Percentiles rank a stretch among this genome's conserved stretches.
phyloP scores from a whole-genome alignment of 164 flowering plant genomes.

The Tetrastigma voinierianum region DNA sequence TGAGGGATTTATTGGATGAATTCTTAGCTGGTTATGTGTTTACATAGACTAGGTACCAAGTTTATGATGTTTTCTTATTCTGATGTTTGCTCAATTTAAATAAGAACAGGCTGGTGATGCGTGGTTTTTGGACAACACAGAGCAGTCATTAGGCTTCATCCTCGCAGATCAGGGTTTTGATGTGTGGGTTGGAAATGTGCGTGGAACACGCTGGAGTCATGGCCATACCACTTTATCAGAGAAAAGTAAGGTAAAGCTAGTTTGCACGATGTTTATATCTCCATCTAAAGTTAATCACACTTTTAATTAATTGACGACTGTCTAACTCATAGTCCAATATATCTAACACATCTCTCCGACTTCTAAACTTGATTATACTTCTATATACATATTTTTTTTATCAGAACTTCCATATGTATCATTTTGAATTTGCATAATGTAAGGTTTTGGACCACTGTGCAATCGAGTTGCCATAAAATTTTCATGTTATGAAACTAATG shows the following conservation, averaged over 20 bases:
- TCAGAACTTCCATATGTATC: no score
- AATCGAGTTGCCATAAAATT: no score
- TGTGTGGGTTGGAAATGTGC: conserved; percentile 97
- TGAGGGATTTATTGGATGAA: no score
- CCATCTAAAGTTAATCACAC: no score
- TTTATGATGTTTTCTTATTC: neutral
- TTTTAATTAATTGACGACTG: no score
- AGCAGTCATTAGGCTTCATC: conserved; percentile 85
- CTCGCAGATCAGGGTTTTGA: conserved; percentile 91
- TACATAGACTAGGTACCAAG: neutral
- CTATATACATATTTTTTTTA: no score
- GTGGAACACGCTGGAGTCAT: conserved; percentile 93
- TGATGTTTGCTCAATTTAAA: conserved; percentile 6
- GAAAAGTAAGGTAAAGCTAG: conserved; percentile 57
- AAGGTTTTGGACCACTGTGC: no score
- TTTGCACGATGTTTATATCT: neutral
- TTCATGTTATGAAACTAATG: no score
- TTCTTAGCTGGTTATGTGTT: neutral
- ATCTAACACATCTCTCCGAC: neutral
- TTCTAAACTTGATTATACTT: neutral
- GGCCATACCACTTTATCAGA: conserved; percentile 74
- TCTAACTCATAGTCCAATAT: no score
- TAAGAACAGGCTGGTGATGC: conserved; percentile 84
- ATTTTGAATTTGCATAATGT: no score
- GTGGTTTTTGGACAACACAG: conserved; percentile 77